Percentiles rank a stretch among this genome's conserved stretches.
These are phyloP conservation scores for Suillus sp. DNA, from an alignment of 768 basidiomycete genomes.

Conservation along the genomic window DNA sequence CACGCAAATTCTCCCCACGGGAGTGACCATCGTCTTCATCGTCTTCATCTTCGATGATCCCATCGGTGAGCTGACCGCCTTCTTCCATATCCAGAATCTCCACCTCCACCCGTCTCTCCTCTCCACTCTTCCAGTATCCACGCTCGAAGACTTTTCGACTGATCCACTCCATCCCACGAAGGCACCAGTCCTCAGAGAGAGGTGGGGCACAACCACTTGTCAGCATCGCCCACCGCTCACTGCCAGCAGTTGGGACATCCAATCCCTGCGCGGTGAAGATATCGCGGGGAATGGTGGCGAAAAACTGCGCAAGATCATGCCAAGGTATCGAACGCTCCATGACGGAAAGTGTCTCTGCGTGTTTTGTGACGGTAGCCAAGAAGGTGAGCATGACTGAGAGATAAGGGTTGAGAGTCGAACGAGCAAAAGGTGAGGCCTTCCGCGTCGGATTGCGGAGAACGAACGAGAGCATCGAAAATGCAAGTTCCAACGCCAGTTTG, in stretches of 20 bases:
- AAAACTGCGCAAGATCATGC: constrained; percentile 68
- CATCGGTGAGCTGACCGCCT: constrained; percentile 62
- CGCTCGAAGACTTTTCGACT: constrained; percentile 87
- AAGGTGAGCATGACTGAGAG: constrained; percentile 87
- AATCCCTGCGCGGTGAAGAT: constrained; percentile 52
- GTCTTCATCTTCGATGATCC: constrained; percentile 79
- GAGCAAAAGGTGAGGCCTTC: constrained; percentile 56
- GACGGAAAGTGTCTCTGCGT: constrained; percentile 56
- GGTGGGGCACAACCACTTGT: constrained; percentile 70
- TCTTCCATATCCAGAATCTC: constrained; percentile 75
- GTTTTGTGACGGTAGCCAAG: constrained; percentile 73
- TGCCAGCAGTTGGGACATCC: constrained; percentile 31
- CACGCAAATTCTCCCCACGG: constrained; percentile 22
- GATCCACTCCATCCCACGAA: constrained; percentile 97
- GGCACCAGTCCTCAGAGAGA: constrained; percentile 91
- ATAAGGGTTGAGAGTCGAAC: constrained; percentile 77
- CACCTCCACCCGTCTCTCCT: constrained; percentile 67
- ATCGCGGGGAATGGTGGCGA: constrained; percentile 59
- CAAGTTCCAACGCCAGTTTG: constrained; percentile 74
- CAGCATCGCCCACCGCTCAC: constrained; percentile 65
- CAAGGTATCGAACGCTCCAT: constrained; percentile 86
- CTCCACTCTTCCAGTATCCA: constrained; percentile 89
- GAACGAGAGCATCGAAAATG: constrained; percentile 75
- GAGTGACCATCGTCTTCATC: constrained; percentile 46
- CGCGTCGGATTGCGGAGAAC: constrained; percentile 67